phyloP scores from a whole-genome alignment of 192 early-diverging fungal species.

The Pilobolus umbonatus region DNA sequence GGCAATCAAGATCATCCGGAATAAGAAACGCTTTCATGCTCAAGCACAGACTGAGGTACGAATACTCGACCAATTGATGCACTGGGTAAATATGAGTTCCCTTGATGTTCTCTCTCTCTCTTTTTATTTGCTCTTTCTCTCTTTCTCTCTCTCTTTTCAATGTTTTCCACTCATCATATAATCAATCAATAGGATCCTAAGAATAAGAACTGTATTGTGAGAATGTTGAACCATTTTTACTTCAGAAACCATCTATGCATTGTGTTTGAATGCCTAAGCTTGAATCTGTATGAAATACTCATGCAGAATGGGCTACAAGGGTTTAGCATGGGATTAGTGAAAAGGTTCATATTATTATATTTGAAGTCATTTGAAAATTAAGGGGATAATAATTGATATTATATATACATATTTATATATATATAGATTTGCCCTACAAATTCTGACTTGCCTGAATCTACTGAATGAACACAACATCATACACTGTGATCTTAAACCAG shows the following conservation, averaged over 20 bases:
- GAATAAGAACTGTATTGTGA: conserved; percentile 70
- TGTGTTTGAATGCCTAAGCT: conserved; percentile 86
- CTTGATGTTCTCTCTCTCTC: not conserved
- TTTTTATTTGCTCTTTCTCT: not conserved
- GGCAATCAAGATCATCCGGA: conserved; percentile 93
- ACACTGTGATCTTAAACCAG: conserved; percentile 96
- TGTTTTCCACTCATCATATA: too few species aligned
- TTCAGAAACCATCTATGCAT: conserved; percentile 96
- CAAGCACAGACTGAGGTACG: conserved; percentile 95
- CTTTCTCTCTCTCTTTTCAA: conserved; percentile 2
- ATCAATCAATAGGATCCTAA: conserved; percentile 80
- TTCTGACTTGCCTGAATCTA: conserved; percentile 77
- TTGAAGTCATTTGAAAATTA: too few species aligned
- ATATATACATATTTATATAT: not conserved
- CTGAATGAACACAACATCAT: conserved; percentile 73
- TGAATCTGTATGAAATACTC: conserved; percentile 95
- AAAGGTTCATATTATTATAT: conserved; percentile 36
- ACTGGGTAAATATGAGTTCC: conserved; percentile 51
- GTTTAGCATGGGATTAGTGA: conserved; percentile 70
- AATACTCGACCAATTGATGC: conserved; percentile 77
- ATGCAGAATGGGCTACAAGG: conserved; percentile 89
- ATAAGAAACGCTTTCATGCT: conserved; percentile 94
- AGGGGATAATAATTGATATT: not conserved
- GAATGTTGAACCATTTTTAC: conserved; percentile 86
- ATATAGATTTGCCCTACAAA: conserved; percentile 69